Evolutionary conservation across 805 yeast genomes (phyloP).

Genomic region (Cyberlindnera sargentensis): DNA sequence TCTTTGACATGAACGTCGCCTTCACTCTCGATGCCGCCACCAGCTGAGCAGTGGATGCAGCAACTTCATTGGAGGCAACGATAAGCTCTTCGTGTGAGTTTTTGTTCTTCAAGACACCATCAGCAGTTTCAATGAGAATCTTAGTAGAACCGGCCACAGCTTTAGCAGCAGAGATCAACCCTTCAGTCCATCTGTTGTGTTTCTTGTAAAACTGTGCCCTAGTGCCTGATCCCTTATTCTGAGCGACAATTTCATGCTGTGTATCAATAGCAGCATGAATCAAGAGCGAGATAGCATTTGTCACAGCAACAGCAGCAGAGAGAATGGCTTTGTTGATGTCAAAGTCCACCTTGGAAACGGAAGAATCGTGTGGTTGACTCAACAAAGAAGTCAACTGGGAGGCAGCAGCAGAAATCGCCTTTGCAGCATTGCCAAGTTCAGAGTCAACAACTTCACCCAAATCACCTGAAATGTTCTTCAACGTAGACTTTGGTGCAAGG

Average conservation of each 20-base stretch:
- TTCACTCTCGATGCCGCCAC: slow-evolving; percentile 90
- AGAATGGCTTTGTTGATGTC: slow-evolving; percentile 73
- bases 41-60: slow-evolving; percentile 86
- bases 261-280: slow-evolving; percentile 73
- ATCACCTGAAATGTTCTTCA: slow-evolving; percentile 37
- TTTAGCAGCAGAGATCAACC: slow-evolving; percentile 82
- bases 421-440: slow-evolving; percentile 69
- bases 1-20: slow-evolving; percentile 66
- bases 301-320: slow-evolving; percentile 72
- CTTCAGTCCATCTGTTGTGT: slow-evolving; percentile 91
- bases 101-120: slow-evolving; percentile 61
- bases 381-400: slow-evolving; percentile 48
- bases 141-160: slow-evolving; percentile 82
- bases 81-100: slow-evolving; percentile 76
- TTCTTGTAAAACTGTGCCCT: slow-evolving; percentile 76
- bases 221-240: slow-evolving; percentile 58
- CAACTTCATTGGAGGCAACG: slow-evolving; percentile 87
- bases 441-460: slow-evolving; percentile 64
- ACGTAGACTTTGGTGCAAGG: slow-evolving; percentile 37
- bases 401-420: slow-evolving; percentile 61
- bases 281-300: slow-evolving; percentile 66
- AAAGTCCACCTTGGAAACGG: slow-evolving; percentile 46
- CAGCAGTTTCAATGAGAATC: slow-evolving; percentile 77
- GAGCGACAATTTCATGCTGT: slow-evolving; percentile 72
- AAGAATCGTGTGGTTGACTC: slow-evolving; percentile 41